phyloP scores from a whole-genome alignment of 345 rosid species.

The Conringia planisiliqua region DNA sequence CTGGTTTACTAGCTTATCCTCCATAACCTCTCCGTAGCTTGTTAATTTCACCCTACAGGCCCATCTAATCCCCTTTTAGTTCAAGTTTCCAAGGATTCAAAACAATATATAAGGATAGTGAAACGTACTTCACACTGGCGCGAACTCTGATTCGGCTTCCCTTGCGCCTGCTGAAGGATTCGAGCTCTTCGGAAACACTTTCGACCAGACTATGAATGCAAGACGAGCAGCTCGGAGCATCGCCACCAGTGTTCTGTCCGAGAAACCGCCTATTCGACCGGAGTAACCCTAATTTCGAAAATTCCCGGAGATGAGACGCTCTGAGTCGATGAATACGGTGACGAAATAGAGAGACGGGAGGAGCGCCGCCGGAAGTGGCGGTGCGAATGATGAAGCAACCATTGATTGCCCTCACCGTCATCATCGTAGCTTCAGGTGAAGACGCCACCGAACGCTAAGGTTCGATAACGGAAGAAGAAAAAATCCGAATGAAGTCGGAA shows the following conservation, averaged over 20 bases:
- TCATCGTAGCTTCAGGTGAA: constrained; percentile 33
- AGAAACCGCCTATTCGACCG: constrained; percentile 30
- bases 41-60: constrained; percentile 54
- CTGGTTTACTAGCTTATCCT: constrained; percentile 60
- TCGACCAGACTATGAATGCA: constrained; percentile 64
- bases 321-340: constrained; percentile 40
- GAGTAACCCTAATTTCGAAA: constrained; percentile 31
- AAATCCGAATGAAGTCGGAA: constrained; percentile 22
- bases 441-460: constrained; percentile 11
- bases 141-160: constrained; percentile 39
- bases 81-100: too few species aligned
- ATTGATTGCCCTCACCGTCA: constrained; percentile 57
- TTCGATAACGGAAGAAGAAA: constrained; percentile 1
- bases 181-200: constrained; percentile 60
- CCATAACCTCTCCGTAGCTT: constrained; percentile 62
- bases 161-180: constrained; percentile 42
- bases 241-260: neutral
- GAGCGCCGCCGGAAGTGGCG: constrained; percentile 33
- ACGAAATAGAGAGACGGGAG: constrained; percentile 42
- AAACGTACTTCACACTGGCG: constrained; percentile 62
- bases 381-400: constrained; percentile 46
- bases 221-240: constrained; percentile 31
- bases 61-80: constrained; percentile 12
- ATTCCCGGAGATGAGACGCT: constrained; percentile 33
- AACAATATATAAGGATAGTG: too few species aligned